Conservation (phyloP, 208 protist species). For the Trypanosoma grayi region DNA sequence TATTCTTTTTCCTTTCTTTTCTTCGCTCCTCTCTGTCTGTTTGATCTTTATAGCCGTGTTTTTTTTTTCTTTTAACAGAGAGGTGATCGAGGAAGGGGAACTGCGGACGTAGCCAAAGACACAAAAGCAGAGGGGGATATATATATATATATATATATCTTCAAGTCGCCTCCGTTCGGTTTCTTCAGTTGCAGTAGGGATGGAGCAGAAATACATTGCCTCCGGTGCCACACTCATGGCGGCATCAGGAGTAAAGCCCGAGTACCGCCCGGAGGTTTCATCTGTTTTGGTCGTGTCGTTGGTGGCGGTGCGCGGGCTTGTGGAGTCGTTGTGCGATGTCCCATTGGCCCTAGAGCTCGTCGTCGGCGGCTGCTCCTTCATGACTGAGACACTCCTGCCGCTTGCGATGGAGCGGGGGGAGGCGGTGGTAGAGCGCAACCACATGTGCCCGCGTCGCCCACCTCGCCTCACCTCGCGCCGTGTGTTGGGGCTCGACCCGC, state of each 20-base stretch:
- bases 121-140: not conserved
- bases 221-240: not conserved
- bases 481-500: constrained; percentile 8
- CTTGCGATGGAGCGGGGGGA: not conserved
- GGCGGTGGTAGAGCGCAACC: not conserved
- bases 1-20: too few species aligned
- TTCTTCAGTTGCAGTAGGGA: not conserved
- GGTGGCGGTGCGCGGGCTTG: constrained; percentile 11
- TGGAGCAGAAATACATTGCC: not conserved
- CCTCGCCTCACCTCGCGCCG: not conserved
- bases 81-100: not conserved
- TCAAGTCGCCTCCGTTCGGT: not conserved
- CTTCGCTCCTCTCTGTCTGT: too few species aligned
- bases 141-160: not conserved
- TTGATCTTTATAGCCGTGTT: too few species aligned
- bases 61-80: not conserved
- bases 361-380: not conserved
- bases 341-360: constrained; percentile 7
- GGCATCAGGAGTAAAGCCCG: not conserved
- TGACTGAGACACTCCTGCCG: constrained; percentile 5
- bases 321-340: not conserved
- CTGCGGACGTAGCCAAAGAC: not conserved
- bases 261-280: not conserved
- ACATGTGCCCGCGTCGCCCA: not conserved
- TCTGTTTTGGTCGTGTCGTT: constrained; percentile 6